These are phyloP conservation scores for Helotiales sp. DNA, from an alignment of 2,329 filamentous ascomycete species.

Conservation along the genomic window DNA sequence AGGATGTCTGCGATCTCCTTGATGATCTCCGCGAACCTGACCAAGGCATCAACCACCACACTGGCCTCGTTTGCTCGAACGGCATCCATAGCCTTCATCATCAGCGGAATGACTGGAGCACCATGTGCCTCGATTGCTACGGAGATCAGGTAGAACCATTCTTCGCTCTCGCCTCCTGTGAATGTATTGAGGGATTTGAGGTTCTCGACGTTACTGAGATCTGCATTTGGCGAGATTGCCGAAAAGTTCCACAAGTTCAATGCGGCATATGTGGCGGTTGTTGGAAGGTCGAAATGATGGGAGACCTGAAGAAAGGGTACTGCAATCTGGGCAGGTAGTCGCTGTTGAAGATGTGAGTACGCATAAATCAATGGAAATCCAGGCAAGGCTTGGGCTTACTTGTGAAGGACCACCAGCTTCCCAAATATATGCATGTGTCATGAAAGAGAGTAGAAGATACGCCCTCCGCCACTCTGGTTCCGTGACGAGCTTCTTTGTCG, in stretches of 20 bases:
- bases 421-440: slow-evolving; percentile 89
- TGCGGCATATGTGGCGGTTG: slow-evolving; percentile 87
- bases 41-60: slow-evolving; percentile 62
- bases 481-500: slow-evolving; percentile 59
- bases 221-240: slow-evolving; percentile 53
- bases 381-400: slow-evolving; percentile 48
- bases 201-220: slow-evolving; percentile 51
- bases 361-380: not conserved
- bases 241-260: slow-evolving; percentile 90
- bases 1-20: slow-evolving; percentile 67
- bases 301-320: slow-evolving; percentile 75
- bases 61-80: slow-evolving; percentile 60
- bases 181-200: slow-evolving; percentile 77
- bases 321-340: slow-evolving; percentile 73
- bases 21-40: slow-evolving; percentile 65
- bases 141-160: slow-evolving; percentile 91
- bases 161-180: slow-evolving; percentile 85
- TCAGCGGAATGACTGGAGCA: slow-evolving; percentile 71
- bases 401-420: slow-evolving; percentile 74
- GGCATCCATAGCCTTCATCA: slow-evolving; percentile 75
- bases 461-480: slow-evolving; percentile 79
- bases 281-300: slow-evolving; percentile 73
- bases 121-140: slow-evolving; percentile 87
- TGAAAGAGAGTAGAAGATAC: slow-evolving; percentile 75
- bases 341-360: slow-evolving; percentile 39